Conservation (phyloP, 177 flowering plant species). For the Vitis hybrid region DNA sequence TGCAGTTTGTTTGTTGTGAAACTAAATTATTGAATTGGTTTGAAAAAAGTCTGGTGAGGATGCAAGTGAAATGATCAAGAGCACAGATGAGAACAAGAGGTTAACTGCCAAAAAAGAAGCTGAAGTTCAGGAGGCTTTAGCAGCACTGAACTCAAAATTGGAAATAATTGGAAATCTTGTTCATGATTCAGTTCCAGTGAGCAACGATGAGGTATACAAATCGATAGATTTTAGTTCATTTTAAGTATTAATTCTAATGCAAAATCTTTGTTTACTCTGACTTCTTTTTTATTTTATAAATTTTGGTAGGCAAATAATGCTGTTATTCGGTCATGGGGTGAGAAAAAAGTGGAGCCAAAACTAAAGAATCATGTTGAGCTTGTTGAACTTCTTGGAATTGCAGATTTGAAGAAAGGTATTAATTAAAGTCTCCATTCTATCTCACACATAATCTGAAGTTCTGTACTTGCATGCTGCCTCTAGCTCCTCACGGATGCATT, state of each 20-base stretch:
- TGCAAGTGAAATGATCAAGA: conserved; percentile 57
- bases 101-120: conserved; percentile 55
- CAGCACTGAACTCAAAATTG: conserved; percentile 47
- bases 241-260: not conserved
- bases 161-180: conserved; percentile 80
- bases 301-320: conserved; percentile 72
- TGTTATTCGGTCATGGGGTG: conserved; percentile 75
- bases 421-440: too few relatives aligned
- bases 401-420: conserved; percentile 77
- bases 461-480: too few relatives aligned
- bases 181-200: conserved; percentile 87
- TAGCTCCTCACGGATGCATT: not conserved
- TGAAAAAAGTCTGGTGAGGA: conserved; percentile 56
- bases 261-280: too few relatives aligned
- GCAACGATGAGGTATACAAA: conserved; percentile 68
- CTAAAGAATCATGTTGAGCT: conserved; percentile 92
- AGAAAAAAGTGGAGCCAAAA: conserved; percentile 54
- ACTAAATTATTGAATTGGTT: conserved; percentile 7
- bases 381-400: conserved; percentile 93
- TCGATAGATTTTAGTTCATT: not conserved
- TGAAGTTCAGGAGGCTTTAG: conserved; percentile 68
- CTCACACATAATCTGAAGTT: too few relatives aligned
- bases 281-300: not conserved
- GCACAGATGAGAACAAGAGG: conserved; percentile 66
- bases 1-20: conserved; percentile 1